These are phyloP conservation scores for Lactifluus volemus DNA, from an alignment of 768 basidiomycete genomes.

Conservation along the genomic window DNA sequence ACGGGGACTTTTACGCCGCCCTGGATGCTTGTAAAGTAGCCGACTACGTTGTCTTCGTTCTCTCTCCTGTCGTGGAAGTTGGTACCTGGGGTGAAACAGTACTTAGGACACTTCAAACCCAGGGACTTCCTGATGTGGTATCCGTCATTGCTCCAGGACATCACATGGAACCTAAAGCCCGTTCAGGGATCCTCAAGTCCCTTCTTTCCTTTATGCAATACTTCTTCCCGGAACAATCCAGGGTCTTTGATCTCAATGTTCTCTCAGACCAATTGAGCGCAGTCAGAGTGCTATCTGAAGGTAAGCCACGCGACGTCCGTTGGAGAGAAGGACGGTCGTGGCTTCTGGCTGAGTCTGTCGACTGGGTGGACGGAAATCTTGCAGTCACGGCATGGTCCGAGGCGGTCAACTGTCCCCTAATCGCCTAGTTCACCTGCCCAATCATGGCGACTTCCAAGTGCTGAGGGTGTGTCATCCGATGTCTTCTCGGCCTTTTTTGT, in stretches of 20 bases:
- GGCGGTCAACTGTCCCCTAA: conserved; percentile 73
- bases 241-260: conserved; percentile 64
- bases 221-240: conserved; percentile 77
- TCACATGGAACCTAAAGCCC: conserved; percentile 51
- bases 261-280: conserved; percentile 62
- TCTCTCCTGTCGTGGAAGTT: conserved; percentile 80
- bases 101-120: conserved; percentile 79
- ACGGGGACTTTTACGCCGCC: conserved; percentile 62
- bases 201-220: conserved; percentile 91
- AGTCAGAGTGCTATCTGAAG: conserved; percentile 74
- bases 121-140: conserved; percentile 81
- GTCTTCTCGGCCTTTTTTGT: not conserved
- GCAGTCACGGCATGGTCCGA: conserved; percentile 75
- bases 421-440: conserved; percentile 79
- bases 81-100: conserved; percentile 79
- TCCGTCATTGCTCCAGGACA: conserved; percentile 57
- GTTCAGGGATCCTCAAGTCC: conserved; percentile 68
- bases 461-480: conserved; percentile 46
- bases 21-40: conserved; percentile 82
- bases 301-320: conserved; percentile 65
- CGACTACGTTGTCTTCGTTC: conserved; percentile 81
- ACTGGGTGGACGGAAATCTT: conserved; percentile 57
- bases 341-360: conserved; percentile 59
- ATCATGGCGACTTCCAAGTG: conserved; percentile 82
- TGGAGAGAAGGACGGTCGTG: conserved; percentile 80